phyloP scores from a whole-genome alignment of 768 basidiomycete species.

The Exidia glandulosa region DNA sequence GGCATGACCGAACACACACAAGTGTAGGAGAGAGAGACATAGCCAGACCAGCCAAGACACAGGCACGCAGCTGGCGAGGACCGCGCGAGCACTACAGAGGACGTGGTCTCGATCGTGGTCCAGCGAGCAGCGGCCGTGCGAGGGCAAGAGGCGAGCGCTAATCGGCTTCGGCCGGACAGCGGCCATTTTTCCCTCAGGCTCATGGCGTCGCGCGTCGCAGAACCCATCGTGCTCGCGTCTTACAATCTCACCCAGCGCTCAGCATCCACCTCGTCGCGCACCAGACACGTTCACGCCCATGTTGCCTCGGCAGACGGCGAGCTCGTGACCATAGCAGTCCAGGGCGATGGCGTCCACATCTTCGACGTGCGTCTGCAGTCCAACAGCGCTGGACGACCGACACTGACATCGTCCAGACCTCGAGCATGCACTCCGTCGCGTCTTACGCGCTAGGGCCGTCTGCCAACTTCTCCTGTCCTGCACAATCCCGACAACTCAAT shows the following conservation, averaged over 20 bases:
- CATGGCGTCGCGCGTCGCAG: neutral
- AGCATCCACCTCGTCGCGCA: neutral
- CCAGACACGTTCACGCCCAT: neutral
- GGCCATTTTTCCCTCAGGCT: too few relatives aligned
- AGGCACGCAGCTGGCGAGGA: too few relatives aligned
- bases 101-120: too few relatives aligned
- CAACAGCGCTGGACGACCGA: too few relatives aligned
- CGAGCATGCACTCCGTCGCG: neutral
- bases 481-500: neutral
- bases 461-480: neutral
- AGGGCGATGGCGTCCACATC: conserved; percentile 66
- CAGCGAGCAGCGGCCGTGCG: too few relatives aligned
- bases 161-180: too few relatives aligned
- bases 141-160: too few relatives aligned
- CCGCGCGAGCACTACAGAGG: too few relatives aligned
- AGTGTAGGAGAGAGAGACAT: too few relatives aligned
- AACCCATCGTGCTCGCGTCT: neutral
- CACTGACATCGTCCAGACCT: neutral
- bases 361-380: conserved; percentile 42
- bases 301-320: neutral
- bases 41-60: too few relatives aligned
- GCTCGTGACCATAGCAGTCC: conserved; percentile 49
- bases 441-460: neutral
- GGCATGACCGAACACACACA: too few relatives aligned
- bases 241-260: neutral